Evolutionary conservation across 371 early-diverging fungal genomes (phyloP).

Genomic region (Mortierella sp.): DNA sequence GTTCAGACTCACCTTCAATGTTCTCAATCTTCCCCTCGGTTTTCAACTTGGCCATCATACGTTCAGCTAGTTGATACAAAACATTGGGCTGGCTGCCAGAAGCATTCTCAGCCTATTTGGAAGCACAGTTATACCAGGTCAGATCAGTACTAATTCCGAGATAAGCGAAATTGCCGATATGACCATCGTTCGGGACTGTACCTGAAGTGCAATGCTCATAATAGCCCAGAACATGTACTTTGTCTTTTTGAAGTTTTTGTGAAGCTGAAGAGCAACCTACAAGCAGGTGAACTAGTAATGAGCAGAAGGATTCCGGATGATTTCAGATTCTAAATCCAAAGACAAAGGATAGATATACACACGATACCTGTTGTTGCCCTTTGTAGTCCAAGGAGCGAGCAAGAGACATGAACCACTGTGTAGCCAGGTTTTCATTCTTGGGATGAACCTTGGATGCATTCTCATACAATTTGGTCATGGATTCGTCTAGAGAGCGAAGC

Average conservation of each 20-base stretch:
- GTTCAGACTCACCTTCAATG: conserved; percentile 62
- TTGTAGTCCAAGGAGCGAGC: conserved; percentile 78
- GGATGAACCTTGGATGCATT: conserved; percentile 72
- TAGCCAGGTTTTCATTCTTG: conserved; percentile 78
- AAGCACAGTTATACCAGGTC: not conserved
- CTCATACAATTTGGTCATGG: conserved; percentile 80
- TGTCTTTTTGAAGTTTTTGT: conserved; percentile 80
- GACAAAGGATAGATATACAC: too few relatives aligned
- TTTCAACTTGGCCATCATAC: conserved; percentile 86
- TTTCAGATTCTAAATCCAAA: too few relatives aligned
- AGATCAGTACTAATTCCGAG: too few relatives aligned
- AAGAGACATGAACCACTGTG: conserved; percentile 88
- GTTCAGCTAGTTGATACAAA: conserved; percentile 80
- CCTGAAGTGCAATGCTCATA: conserved; percentile 79
- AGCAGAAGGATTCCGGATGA: too few relatives aligned
- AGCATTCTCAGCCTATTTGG: conserved; percentile 40
- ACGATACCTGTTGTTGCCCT: conserved; percentile 76
- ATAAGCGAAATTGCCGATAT: too few relatives aligned
- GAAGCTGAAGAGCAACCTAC: conserved; percentile 82
- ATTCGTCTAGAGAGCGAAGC: conserved; percentile 57
- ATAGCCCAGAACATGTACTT: conserved; percentile 92
- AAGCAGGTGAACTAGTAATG: too few relatives aligned
- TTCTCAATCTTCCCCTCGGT: conserved; percentile 70
- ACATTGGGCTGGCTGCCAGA: conserved; percentile 57
- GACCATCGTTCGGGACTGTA: conserved; percentile 22